Percentiles rank a stretch among this genome's conserved stretches.
phyloP scores from a whole-genome alignment of 176 grass and related monocot species.

The Stipa capillata region DNA sequence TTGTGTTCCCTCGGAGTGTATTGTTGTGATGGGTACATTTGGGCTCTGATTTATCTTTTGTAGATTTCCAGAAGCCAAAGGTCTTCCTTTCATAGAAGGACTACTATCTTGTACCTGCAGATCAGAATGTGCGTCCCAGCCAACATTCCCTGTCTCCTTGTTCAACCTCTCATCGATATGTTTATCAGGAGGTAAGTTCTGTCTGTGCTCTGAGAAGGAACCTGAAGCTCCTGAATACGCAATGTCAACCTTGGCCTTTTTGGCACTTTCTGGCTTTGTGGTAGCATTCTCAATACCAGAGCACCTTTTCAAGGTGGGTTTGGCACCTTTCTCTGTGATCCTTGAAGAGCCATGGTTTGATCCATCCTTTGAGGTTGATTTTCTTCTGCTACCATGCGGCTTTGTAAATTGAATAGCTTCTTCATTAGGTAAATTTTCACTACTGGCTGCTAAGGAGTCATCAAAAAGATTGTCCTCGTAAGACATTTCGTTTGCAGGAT shows the following conservation, averaged over 20 bases:
- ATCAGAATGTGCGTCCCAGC: slow-evolving; percentile 14
- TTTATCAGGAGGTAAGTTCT: slow-evolving; percentile 36
- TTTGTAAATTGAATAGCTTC: slow-evolving; percentile 24
- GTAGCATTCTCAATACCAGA: slow-evolving; percentile 30
- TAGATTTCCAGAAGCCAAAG: slow-evolving; percentile 35
- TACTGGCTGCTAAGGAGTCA: slow-evolving; percentile 12
- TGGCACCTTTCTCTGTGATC: slow-evolving; percentile 26
- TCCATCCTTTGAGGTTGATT: slow-evolving; percentile 41
- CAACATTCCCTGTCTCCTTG: slow-evolving; percentile 44
- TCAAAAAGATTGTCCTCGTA: slow-evolving; percentile 22
- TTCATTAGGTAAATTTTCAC: slow-evolving; percentile 24
- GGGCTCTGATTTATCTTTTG: slow-evolving; percentile 42
- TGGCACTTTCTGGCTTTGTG: slow-evolving; percentile 37
- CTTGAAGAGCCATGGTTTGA: slow-evolving; percentile 26
- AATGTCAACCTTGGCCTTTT: slow-evolving; percentile 58
- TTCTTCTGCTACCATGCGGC: slow-evolving; percentile 38
- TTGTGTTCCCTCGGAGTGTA: slow-evolving; percentile 34
- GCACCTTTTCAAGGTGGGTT: slow-evolving; percentile 57
- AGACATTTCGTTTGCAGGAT: slow-evolving; percentile 26
- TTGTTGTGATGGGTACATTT: slow-evolving; percentile 21
- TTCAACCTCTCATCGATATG: slow-evolving; percentile 25
- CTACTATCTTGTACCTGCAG: slow-evolving; percentile 30
- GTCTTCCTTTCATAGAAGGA: slow-evolving; percentile 38
- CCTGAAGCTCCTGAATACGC: slow-evolving; percentile 22
- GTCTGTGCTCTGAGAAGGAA: slow-evolving; percentile 31